A percentile compares a stretch with the other conserved stretches of the same genome.
These are phyloP conservation scores for Camellia japonica DNA, from an alignment of 148 eudicot genomes.

Conservation along the genomic window DNA sequence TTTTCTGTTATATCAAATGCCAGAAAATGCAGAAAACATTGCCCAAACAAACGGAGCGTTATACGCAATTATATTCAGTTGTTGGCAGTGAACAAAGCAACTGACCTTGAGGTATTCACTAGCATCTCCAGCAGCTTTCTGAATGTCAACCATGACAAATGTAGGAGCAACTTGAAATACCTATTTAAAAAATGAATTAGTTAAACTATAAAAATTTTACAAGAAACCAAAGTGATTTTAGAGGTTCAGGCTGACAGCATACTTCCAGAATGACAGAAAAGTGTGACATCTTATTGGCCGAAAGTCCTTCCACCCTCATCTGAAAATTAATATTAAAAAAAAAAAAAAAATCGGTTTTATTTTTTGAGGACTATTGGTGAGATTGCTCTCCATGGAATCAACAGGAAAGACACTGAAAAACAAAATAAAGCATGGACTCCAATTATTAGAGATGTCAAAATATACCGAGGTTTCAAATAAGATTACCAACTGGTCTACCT, in stretches of 20 bases:
- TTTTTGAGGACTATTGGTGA: background rate
- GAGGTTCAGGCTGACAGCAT: conserved; percentile 18
- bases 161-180: conserved; percentile 83
- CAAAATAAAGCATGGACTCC: background rate
- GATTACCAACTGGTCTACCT: conserved; percentile 35
- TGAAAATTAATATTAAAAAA: conserved; percentile 18
- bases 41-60: too few species aligned
- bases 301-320: conserved; percentile 98
- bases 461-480: background rate
- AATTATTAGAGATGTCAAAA: background rate
- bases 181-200: conserved; percentile 26
- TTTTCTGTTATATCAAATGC: too few species aligned
- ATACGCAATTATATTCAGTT: background rate
- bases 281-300: conserved; percentile 66
- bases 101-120: conserved; percentile 73
- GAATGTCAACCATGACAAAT: conserved; percentile 87
- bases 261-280: conserved; percentile 82
- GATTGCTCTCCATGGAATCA: background rate
- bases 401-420: background rate
- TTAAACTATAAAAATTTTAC: background rate
- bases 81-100: background rate
- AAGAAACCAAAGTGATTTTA: background rate
- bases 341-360: background rate
- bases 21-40: too few species aligned
- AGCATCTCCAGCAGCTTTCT: conserved; percentile 75